These are phyloP conservation scores for Xylaria castorea DNA, from an alignment of 495 filamentous ascomycete genomes.

Conservation along the genomic window DNA sequence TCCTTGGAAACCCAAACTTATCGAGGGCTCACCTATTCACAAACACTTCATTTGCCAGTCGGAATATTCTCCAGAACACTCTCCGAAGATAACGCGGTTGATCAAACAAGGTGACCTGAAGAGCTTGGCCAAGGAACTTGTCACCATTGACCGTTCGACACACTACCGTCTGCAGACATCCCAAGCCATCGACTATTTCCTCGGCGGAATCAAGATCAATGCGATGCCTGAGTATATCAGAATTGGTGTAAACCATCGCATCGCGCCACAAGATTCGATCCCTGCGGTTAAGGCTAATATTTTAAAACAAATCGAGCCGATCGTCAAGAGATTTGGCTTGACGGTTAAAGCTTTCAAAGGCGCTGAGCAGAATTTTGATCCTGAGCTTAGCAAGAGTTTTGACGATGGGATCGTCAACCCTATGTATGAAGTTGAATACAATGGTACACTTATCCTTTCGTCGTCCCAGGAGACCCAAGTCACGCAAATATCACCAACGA, in stretches of 20 bases:
- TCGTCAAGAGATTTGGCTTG: constrained; percentile 62
- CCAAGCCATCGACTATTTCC: constrained; percentile 52
- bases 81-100: constrained; percentile 42
- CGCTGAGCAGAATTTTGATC: constrained; percentile 50
- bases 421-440: constrained; percentile 60
- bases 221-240: constrained; percentile 68
- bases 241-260: constrained; percentile 68
- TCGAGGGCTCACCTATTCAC: constrained; percentile 45
- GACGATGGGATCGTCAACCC: constrained; percentile 49
- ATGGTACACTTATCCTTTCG: constrained; percentile 56
- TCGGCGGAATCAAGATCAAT: constrained; percentile 63
- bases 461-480: constrained; percentile 52
- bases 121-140: constrained; percentile 63
- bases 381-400: constrained; percentile 29
- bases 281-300: constrained; percentile 57
- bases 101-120: constrained; percentile 60
- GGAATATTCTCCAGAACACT: constrained; percentile 39
- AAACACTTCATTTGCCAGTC: constrained; percentile 60
- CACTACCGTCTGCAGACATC: constrained; percentile 70
- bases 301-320: constrained; percentile 54
- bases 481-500: constrained; percentile 65
- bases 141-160: constrained; percentile 52
- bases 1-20: constrained; percentile 55
- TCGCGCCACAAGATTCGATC: constrained; percentile 64
- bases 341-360: constrained; percentile 54